Conservation (phyloP, 805 yeast species). For the Candida qinlingensis region DNA sequence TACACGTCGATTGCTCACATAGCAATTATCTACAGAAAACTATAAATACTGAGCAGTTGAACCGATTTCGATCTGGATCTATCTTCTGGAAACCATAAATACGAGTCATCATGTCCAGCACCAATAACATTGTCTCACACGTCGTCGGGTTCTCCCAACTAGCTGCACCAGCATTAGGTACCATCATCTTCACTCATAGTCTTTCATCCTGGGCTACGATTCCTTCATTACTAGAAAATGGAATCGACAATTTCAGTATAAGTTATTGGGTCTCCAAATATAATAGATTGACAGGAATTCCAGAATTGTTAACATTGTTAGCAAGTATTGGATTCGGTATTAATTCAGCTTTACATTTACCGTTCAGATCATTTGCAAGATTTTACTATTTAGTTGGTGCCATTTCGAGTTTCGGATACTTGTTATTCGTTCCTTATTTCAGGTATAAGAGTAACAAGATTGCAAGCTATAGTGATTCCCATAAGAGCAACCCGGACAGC, state of each 20-base stretch:
- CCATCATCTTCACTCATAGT: slow-evolving; percentile 12
- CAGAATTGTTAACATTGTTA: slow-evolving; percentile 7
- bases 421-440: slow-evolving; percentile 15
- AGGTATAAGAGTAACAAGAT: slow-evolving; percentile 12
- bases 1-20: not conserved
- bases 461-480: slow-evolving; percentile 3
- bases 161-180: slow-evolving; percentile 15
- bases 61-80: not conserved
- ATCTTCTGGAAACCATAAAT: no score
- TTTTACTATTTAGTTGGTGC: slow-evolving; percentile 18
- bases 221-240: slow-evolving; percentile 14
- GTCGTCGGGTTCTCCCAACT: slow-evolving; percentile 14
- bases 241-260: slow-evolving; percentile 10
- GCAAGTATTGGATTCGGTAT: slow-evolving; percentile 14
- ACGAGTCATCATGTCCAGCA: not conserved
- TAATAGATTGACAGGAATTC: slow-evolving; percentile 6
- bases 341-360: slow-evolving; percentile 9
- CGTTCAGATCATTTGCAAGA: slow-evolving; percentile 13
- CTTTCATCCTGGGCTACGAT: slow-evolving; percentile 15
- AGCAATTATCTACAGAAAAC: not conserved
- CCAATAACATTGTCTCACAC: slow-evolving; percentile 1
- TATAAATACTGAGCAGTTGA: not conserved
- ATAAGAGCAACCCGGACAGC: slow-evolving; percentile 1
- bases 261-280: slow-evolving; percentile 15
- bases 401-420: slow-evolving; percentile 8